Base-by-base conservation (phyloP, 1,284 basidiomycete species). In the Malassezia obtusa region DNA sequence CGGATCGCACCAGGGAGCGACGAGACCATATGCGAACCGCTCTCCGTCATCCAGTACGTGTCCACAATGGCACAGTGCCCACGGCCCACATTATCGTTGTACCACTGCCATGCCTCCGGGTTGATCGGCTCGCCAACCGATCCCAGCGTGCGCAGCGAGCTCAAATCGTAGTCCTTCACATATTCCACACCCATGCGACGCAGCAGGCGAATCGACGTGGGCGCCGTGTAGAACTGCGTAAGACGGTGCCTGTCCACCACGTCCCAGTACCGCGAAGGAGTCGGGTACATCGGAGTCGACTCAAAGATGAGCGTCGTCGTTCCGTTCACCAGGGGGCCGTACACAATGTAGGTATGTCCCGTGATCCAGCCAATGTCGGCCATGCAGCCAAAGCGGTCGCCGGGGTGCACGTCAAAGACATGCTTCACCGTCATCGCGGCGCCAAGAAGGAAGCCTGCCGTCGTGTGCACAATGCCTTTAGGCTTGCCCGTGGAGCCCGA, bases 311-410 rank as follows among this genome's bases (percentile, higher is more conserved):
- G 86, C 19, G 92, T 95, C 14, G 89, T 82, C 45, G 89, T 85
- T 60, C 92, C 92, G 74, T 89, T 87, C 56, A 82, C 79, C 55
- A 96, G 82, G 4, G 94, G 94, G 21, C 94, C 92, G 76, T 96
- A 98, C 63, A 96, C 82, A 74, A 96, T 96, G 79, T 96, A 90
- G 11, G 88, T 88, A 79, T 96, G 92, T 33, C 92, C 92, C 4
- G 92, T 98, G 77, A 98, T 95, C 92, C 92, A 98, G 67, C 92
- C 92, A 52, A 98, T 82, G 74, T 98, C 92, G 59, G 92, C 92
- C 91, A 96, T 92, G 79, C 94, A 98, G 5, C 86, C 92, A 75
- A 92, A 96, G 63, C 68, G 68, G 60, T 77, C 76, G 31, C 75
- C 62, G 86, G 64, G 62, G 59, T 98, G 94, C 26, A 95, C 83